Percentiles rank a stretch among this genome's conserved stretches.
phyloP scores from a whole-genome alignment of 2,329 filamentous ascomycete genomes.

The Dendryphion nanum region DNA sequence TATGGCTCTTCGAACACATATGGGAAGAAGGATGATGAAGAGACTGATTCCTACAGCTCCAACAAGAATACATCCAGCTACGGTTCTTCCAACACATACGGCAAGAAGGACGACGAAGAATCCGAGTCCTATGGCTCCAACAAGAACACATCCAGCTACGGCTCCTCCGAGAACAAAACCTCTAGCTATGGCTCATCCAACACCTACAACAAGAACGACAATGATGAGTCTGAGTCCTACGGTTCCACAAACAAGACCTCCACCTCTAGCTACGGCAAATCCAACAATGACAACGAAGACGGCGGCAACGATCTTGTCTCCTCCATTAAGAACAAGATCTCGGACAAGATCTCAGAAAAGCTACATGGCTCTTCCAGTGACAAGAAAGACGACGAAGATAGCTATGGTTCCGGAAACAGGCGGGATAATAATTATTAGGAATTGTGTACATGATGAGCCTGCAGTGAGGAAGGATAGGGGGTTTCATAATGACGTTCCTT shows the following conservation, averaged over 20 bases:
- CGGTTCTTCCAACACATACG: slow-evolving; percentile 5
- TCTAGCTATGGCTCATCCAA: slow-evolving; percentile 1
- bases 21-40: not conserved
- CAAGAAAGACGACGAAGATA: slow-evolving; percentile 4
- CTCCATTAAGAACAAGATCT: not conserved
- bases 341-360: too few relatives aligned
- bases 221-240: slow-evolving; percentile 7
- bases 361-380: not conserved
- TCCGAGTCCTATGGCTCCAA: slow-evolving; percentile 8
- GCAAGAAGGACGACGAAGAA: slow-evolving; percentile 5
- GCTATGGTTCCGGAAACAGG: slow-evolving; percentile 6
- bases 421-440: too few relatives aligned
- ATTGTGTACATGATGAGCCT: too few relatives aligned
- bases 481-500: too few relatives aligned
- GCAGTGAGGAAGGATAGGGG: too few relatives aligned
- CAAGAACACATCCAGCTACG: slow-evolving; percentile 7
- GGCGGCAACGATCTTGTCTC: not conserved
- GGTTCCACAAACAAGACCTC: slow-evolving; percentile 7
- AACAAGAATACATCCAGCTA: slow-evolving; percentile 4
- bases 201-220: not conserved
- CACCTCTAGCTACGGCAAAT: slow-evolving; percentile 2
- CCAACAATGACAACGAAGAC: slow-evolving; percentile 6
- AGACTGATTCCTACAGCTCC: not conserved
- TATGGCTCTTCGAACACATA: not conserved
- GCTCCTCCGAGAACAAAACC: not conserved